phyloP scores from a whole-genome alignment of 371 early-diverging fungal genomes.

The Mortierella sp. region DNA sequence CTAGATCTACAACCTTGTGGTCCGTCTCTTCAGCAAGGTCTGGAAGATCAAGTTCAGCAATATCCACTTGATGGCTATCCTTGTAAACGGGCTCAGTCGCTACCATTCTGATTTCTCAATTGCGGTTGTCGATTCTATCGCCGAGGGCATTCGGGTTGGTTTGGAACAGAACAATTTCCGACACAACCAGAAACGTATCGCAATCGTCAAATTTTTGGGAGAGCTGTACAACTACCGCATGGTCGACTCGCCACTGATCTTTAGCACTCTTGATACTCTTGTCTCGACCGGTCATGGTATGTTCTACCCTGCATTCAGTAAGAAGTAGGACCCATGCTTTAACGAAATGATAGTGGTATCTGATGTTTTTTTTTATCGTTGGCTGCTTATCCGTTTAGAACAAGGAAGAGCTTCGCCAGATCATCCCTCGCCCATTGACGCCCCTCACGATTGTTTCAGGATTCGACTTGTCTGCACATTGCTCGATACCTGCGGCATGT shows the following conservation, averaged over 20 bases:
- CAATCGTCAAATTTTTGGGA: conserved; percentile 87
- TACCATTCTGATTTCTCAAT: conserved; percentile 92
- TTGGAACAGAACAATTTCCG: conserved; percentile 92
- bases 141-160: conserved; percentile 93
- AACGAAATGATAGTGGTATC: neutral
- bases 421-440: conserved; percentile 79
- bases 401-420: conserved; percentile 81
- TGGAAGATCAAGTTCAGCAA: conserved; percentile 95
- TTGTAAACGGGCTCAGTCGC: conserved; percentile 82
- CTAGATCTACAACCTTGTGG: conserved; percentile 44
- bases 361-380: neutral
- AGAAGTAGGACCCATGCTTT: neutral
- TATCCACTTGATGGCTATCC: conserved; percentile 84
- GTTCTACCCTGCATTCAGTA: neutral
- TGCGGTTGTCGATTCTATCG: conserved; percentile 83
- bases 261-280: conserved; percentile 89
- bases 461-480: conserved; percentile 90
- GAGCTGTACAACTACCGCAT: conserved; percentile 92
- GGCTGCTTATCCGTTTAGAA: conserved; percentile 58
- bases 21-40: conserved; percentile 83
- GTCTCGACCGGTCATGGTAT: conserved; percentile 89
- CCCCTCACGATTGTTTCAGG: conserved; percentile 94
- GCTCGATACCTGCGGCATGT: conserved; percentile 90
- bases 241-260: conserved; percentile 84
- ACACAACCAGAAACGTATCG: conserved; percentile 91